Evolutionary conservation across 768 basidiomycete species (phyloP).

Genomic region (Mycena pura): DNA sequence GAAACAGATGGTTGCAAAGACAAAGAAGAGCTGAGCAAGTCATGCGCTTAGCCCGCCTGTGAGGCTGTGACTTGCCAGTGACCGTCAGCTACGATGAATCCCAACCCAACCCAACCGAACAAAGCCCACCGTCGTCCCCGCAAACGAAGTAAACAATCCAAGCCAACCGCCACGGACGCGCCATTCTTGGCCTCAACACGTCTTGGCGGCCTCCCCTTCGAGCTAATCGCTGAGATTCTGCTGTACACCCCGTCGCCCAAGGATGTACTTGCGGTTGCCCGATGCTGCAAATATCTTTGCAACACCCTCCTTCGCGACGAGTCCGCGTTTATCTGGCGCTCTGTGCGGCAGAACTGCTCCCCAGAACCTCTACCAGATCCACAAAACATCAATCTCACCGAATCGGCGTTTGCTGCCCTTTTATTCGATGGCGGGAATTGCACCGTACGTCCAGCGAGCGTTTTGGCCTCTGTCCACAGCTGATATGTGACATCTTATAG

Average conservation of each 20-base stretch:
- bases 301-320: constrained; percentile 51
- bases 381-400: constrained; percentile 36
- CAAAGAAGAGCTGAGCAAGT: too few relatives aligned
- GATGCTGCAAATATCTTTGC: constrained; percentile 62
- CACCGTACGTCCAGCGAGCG: constrained; percentile 46
- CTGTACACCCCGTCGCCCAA: constrained; percentile 56
- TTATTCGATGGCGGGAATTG: constrained; percentile 66
- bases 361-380: constrained; percentile 51
- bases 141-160: constrained; percentile 5
- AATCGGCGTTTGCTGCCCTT: constrained; percentile 68
- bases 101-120: too few relatives aligned
- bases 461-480: neutral
- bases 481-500: constrained; percentile 29
- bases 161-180: neutral
- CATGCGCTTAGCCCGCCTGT: too few relatives aligned
- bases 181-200: neutral
- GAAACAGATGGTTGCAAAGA: too few relatives aligned
- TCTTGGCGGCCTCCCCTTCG: constrained; percentile 56
- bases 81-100: too few relatives aligned
- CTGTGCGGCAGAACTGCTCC: constrained; percentile 46
- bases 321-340: constrained; percentile 65
- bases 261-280: constrained; percentile 65
- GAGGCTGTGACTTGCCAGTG: too few relatives aligned
- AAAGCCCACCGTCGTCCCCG: constrained; percentile 8
- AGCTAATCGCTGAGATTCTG: constrained; percentile 70